Evolutionary conservation across 2,329 filamentous ascomycete genomes (phyloP).

Genomic region (Sclerotinia borealis): DNA sequence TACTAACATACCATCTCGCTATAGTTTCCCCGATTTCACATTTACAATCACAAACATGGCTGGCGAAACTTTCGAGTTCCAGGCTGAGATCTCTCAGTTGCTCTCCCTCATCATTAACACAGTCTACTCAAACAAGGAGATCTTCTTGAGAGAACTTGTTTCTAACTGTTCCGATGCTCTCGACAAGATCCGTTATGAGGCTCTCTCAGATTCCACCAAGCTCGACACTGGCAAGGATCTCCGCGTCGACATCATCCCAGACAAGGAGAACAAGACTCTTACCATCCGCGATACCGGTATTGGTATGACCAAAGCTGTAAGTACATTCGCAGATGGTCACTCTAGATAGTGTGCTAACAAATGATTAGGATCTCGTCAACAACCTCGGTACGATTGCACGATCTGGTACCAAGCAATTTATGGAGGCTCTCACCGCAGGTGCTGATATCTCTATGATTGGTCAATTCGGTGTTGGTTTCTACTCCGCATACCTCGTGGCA

Average conservation of each 20-base stretch:
- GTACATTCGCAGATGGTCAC: slow-evolving; percentile 36
- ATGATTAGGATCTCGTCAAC: slow-evolving; percentile 87
- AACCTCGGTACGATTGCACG: slow-evolving; percentile 99
- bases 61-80: slow-evolving; percentile 96
- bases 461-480: slow-evolving; percentile 99
- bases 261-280: slow-evolving; percentile 96
- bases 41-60: slow-evolving; percentile 59
- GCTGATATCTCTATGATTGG: slow-evolving; percentile 99
- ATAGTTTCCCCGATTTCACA: slow-evolving; percentile 12
- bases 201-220: slow-evolving; percentile 93
- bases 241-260: slow-evolving; percentile 96
- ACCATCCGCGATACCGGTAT: slow-evolving; percentile 98
- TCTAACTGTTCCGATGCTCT: slow-evolving; percentile 98
- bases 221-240: slow-evolving; percentile 97
- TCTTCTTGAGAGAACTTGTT: slow-evolving; percentile 97
- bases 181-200: slow-evolving; percentile 99
- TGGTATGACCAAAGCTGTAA: slow-evolving; percentile 99
- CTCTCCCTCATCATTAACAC: slow-evolving; percentile 99
- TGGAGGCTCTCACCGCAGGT: slow-evolving; percentile 97
- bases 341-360: slow-evolving; percentile 34
- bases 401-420: slow-evolving; percentile 99
- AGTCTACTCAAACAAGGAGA: slow-evolving; percentile 99
- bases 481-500: slow-evolving; percentile 98
- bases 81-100: slow-evolving; percentile 99
- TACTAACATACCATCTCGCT: background rate